A percentile compares a stretch with the other conserved stretches of the same genome.
phyloP scores from a whole-genome alignment of 371 early-diverging fungal genomes.

The Apophysomyces sp. region DNA sequence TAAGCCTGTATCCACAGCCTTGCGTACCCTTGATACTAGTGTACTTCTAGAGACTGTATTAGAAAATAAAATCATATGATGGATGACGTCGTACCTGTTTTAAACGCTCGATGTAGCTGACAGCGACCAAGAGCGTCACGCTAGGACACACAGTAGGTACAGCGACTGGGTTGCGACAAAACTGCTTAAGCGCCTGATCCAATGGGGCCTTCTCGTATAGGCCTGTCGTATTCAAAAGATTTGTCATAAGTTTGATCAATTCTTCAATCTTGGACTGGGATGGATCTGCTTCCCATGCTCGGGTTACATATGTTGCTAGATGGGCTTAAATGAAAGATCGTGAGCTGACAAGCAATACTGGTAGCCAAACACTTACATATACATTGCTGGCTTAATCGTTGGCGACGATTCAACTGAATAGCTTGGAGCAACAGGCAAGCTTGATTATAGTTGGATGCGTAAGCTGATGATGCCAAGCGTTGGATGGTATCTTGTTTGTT shows the following conservation, averaged over 20 bases:
- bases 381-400: constrained; percentile 25
- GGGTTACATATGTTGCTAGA: constrained; percentile 35
- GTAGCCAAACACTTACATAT: constrained; percentile 22
- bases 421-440: constrained; percentile 34
- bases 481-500: neutral
- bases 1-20: constrained; percentile 56
- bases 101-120: constrained; percentile 57
- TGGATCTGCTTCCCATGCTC: constrained; percentile 44
- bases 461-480: constrained; percentile 10
- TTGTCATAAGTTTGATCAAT: constrained; percentile 29
- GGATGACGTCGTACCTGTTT: constrained; percentile 43
- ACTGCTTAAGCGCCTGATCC: constrained; percentile 28
- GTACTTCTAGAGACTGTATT: constrained; percentile 34
- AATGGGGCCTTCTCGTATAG: constrained; percentile 24
- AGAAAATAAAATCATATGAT: neutral
- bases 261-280: constrained; percentile 25
- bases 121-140: constrained; percentile 50
- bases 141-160: constrained; percentile 47
- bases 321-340: constrained; percentile 20
- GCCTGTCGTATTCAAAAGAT: constrained; percentile 22
- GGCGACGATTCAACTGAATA: constrained; percentile 34
- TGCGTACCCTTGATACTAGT: constrained; percentile 47
- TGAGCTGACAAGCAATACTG: neutral
- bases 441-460: constrained; percentile 27
- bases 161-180: constrained; percentile 26